Conservation (phyloP, 2,329 filamentous ascomycete genomes). For the Thyridium curvatum region DNA sequence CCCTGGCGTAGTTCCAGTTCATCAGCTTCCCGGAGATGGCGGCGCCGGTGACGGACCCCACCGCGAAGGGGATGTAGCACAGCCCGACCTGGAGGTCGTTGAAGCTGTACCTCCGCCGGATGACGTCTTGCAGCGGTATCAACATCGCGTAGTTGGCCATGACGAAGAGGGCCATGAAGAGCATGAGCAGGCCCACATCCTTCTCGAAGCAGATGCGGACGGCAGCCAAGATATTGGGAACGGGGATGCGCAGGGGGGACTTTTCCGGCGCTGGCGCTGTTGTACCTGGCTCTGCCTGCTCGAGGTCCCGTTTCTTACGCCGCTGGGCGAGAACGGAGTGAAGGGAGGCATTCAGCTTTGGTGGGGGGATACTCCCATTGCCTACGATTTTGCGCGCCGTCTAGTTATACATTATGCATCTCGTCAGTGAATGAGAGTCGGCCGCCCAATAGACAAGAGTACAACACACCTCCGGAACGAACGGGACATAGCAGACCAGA, state of each 20-base stretch:
- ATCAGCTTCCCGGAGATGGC: constrained; percentile 41
- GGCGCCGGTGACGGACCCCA: constrained; percentile 27
- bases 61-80: constrained; percentile 29
- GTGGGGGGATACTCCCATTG: constrained; percentile 34
- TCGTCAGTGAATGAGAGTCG: too few species aligned
- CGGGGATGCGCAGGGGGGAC: constrained; percentile 11
- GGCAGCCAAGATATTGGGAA: constrained; percentile 21
- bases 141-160: constrained; percentile 25
- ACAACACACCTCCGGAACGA: constrained; percentile 10
- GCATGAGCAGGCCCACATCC: constrained; percentile 23
- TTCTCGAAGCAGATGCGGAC: constrained; percentile 25
- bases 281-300: neutral
- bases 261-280: constrained; percentile 9
- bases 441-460: too few species aligned
- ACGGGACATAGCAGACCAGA: constrained; percentile 19
- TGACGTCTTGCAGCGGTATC: constrained; percentile 23
- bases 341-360: constrained; percentile 14
- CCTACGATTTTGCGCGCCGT: constrained; percentile 36
- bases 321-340: constrained; percentile 6
- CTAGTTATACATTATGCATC: too few species aligned
- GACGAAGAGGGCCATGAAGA: constrained; percentile 27
- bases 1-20: constrained; percentile 54
- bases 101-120: constrained; percentile 22
- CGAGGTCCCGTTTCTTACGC: neutral
- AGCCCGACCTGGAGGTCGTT: constrained; percentile 34